Base-by-base conservation (phyloP, 164 flowering plant genomes). In the grape (Vitis vinifera) region DNA sequence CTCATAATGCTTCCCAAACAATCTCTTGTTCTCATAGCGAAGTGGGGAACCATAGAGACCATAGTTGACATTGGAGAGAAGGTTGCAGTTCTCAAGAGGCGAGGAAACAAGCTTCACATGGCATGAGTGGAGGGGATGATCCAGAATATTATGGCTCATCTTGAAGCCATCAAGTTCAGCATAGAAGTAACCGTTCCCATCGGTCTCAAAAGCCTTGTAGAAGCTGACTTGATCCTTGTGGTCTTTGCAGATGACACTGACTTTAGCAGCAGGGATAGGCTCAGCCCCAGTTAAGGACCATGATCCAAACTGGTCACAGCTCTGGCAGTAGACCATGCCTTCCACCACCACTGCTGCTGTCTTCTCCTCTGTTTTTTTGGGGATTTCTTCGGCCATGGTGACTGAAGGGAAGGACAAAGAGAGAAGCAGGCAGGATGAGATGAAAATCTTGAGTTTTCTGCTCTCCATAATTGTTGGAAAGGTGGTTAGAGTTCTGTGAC, bases 261-360 rank as follows among this genome's bases (percentile, higher is more conserved):
- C 85, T 70, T 82, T 84, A 5, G 94, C 94, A 0, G 73, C 63
- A 5, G 79, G 62, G 13, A 91, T 81, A 12, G 97, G 91, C 74
- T 83, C 51, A 29, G 97, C 94, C 0, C 65, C 86, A 0, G 74
- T 58, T 59, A 91, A 51, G 8, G 89, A 83, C 95, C 87, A 83
- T 13, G 92, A 71, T 9, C 92, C 92, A 1, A 23, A 31, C 2
- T 57, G 60, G 17, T 84, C 60, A 55, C 97, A 94, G 80, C 89
- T 86, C 72, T 94, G 97, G 85, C 98, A 91, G 73, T 84, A 89
- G 30, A 94, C 92, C 68, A 84, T 69, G 44, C 97, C 97, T 81
- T 91, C 97, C 4, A 92, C 91, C 17, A 81, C 95, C 55, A 89
- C 91, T 0, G 79, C 85, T 0, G 69, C 60, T 29, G 67, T 73